Conservation (phyloP, 192 early-diverging fungal species). For the Tieghemiomyces parasiticus region DNA sequence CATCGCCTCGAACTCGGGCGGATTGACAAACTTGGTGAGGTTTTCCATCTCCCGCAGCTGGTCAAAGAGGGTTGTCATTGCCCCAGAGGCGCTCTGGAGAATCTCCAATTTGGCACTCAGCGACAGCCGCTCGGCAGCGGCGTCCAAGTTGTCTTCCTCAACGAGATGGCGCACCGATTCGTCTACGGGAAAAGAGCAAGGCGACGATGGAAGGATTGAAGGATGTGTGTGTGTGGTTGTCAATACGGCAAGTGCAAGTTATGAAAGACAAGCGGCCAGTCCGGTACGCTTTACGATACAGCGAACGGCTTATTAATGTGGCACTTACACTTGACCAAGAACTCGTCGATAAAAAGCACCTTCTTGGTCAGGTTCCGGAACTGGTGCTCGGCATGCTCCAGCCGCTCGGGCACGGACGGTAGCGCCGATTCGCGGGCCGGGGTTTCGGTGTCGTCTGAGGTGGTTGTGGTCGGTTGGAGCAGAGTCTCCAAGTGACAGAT, state of each 20-base stretch:
- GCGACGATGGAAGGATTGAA: too few species aligned
- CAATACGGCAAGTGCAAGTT: too few species aligned
- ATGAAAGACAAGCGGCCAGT: too few species aligned
- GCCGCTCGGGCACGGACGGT: not conserved
- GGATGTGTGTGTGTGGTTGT: too few species aligned
- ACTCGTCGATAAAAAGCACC: not conserved
- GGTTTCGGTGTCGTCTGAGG: not conserved
- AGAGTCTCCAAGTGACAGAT: not conserved
- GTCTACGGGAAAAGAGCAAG: not conserved
- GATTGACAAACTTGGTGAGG: not conserved
- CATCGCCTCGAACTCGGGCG: not conserved
- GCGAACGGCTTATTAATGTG: too few species aligned
- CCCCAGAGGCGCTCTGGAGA: not conserved
- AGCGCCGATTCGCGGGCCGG: not conserved
- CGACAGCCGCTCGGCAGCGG: not conserved
- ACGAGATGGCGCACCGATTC: not conserved
- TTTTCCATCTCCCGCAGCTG: not conserved
- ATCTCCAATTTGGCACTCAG: not conserved
- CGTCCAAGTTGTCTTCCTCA: not conserved
- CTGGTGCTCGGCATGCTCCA: not conserved
- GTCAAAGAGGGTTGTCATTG: not conserved
- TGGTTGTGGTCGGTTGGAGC: not conserved
- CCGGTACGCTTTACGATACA: too few species aligned
- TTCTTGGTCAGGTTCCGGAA: not conserved
- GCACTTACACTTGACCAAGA: not conserved